Conservation (phyloP, 257 asterid species). For the Nicotiana benthamiana region DNA sequence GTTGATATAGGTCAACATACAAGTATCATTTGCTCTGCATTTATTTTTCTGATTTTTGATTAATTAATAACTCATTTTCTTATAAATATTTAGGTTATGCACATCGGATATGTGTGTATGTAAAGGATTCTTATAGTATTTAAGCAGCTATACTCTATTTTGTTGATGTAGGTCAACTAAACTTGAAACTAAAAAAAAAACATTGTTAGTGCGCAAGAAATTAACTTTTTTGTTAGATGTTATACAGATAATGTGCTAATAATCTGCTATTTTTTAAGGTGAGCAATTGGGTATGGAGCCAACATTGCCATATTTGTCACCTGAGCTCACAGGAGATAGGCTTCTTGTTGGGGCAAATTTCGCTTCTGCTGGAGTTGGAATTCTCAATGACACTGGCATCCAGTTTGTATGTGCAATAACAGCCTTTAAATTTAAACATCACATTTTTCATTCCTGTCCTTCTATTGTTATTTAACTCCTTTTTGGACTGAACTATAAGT, state of each 20-base stretch:
- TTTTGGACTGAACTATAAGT: background rate
- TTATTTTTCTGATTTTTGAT: no score
- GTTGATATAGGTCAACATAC: background rate
- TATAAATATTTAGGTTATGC: no score
- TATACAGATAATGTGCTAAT: background rate
- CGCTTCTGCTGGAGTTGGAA: slow-evolving; percentile 93
- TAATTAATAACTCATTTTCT: no score
- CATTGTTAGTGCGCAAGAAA: no score
- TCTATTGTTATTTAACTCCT: background rate
- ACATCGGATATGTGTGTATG: no score
- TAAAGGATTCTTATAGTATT: no score
- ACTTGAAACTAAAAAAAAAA: no score
- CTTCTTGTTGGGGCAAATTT: slow-evolving; percentile 86
- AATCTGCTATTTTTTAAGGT: slow-evolving; percentile 26
- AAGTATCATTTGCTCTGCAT: no score
- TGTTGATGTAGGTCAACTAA: no score
- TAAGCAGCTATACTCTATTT: no score
- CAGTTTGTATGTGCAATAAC: slow-evolving; percentile 58
- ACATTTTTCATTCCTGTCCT: background rate
- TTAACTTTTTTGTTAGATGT: no score
- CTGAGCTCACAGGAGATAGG: slow-evolving; percentile 35
- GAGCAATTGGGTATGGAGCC: slow-evolving; percentile 55
- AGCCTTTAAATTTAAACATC: background rate
- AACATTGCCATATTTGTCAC: slow-evolving; percentile 64
- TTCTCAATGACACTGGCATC: slow-evolving; percentile 85